Evolutionary conservation across 768 basidiomycete species (phyloP), one percentile per base, ranked within the genome.

Genomic region (Dentipellis sp.): DNA sequence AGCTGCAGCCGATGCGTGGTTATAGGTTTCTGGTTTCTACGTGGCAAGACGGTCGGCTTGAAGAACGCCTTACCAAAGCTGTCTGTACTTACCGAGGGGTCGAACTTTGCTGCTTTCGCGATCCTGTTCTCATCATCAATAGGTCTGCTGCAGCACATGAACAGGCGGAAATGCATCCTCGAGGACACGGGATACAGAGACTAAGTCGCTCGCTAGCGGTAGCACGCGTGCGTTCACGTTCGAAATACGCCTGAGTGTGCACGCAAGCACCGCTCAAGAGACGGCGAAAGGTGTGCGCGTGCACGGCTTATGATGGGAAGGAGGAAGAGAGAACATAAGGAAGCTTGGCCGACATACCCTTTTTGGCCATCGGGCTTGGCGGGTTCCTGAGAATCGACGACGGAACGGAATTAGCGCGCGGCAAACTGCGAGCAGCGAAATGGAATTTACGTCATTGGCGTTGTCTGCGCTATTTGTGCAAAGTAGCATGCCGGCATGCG

Each of bases 1-100:
- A 4, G 47, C 40, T 1, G 69, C 70, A 21, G 74, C 69, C 16
- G 82, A 76, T 48, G 75, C 77, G 46, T 76, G 69, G 16, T 75
- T 75, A 68, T 86, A 90, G 9, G 78, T 66, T 29, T 65, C 67
- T 4, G 53, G 34, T 22, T 56, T 63, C 36, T 63, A 45, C 17
- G 59, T 23, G 17, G 46, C 53, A 34, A 52, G 7, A 12, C 6
- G 29, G 6, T 29, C 6, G 29, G 29, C 6, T 6, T 3, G 29
- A 29, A 3, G 29, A 6, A 29, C 6, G 6, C 29, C 29, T 29
- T 29, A 29, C 29, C 29, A 6, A 29, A 3, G 6, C 29, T 29
- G 6, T 29, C 29, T 3, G n/a, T 45, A 45, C 42, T n/a, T 19
- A 45, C 42, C 4, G 42, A 45, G 4, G 19, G n/a, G 16, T 45